Conservation (phyloP, 2,329 filamentous ascomycete species). For the Aspergillus sergii region DNA sequence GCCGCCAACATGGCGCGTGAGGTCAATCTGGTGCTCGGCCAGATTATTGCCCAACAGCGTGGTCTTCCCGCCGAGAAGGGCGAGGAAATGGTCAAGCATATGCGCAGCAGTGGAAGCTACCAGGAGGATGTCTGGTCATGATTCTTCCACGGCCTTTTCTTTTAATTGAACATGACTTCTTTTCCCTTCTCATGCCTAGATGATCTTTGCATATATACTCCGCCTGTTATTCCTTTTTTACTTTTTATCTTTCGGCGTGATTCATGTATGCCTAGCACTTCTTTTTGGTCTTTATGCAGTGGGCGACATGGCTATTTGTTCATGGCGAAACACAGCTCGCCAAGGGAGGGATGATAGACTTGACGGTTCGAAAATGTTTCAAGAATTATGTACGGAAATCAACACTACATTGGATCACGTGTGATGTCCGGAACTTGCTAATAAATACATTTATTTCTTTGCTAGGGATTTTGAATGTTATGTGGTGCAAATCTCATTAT, state of each 20-base stretch:
- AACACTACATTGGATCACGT: background rate
- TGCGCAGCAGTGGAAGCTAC: constrained; percentile 94
- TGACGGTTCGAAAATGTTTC: constrained; percentile 10
- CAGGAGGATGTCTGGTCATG: constrained; percentile 78
- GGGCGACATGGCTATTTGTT: constrained; percentile 7
- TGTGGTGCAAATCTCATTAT: background rate
- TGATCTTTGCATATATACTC: constrained; percentile 32
- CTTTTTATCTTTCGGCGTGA: constrained; percentile 22
- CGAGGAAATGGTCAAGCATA: constrained; percentile 95
- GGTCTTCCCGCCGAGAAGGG: constrained; percentile 82
- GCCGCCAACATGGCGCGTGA: constrained; percentile 96
- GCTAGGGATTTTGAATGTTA: no score
- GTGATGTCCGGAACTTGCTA: background rate
- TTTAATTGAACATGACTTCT: constrained; percentile 22
- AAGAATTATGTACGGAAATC: background rate
- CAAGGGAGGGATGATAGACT: constrained; percentile 11
- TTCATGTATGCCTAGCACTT: constrained; percentile 24
- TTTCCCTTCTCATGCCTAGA: constrained; percentile 24
- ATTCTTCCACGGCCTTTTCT: constrained; percentile 21
- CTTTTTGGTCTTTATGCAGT: constrained; percentile 11
- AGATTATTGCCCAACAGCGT: constrained; percentile 84
- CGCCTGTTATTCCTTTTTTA: constrained; percentile 20
- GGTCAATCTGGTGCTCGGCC: constrained; percentile 81
- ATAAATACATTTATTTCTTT: constrained; percentile 1
- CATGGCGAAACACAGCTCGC: background rate